Evolutionary conservation across 257 asterid genomes (phyloP).

Genomic region (Sherardia arvensis): DNA sequence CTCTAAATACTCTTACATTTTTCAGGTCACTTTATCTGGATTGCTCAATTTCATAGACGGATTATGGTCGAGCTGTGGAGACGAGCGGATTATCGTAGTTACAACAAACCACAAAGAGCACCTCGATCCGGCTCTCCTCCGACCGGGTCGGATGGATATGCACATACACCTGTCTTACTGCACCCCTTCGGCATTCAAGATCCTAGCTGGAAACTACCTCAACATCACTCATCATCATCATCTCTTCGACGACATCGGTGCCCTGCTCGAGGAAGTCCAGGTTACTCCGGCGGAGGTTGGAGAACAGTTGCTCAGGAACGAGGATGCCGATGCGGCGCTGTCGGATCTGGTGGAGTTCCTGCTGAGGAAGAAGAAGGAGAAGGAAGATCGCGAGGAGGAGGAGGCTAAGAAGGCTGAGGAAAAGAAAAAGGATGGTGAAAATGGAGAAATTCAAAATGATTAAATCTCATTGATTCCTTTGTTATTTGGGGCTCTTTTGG

Average conservation of each 20-base stretch:
- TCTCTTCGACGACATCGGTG: slow-evolving; percentile 3
- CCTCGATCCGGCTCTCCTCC: slow-evolving; percentile 26
- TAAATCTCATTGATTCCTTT: too few species aligned
- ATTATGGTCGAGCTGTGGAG: slow-evolving; percentile 44
- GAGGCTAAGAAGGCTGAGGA: slow-evolving; percentile 2
- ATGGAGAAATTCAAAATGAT: neutral
- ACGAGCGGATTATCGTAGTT: slow-evolving; percentile 33
- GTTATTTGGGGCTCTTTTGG: too few species aligned
- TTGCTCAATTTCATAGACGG: slow-evolving; percentile 42
- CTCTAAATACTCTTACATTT: too few species aligned
- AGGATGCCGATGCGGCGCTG: slow-evolving; percentile 15
- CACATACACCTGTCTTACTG: slow-evolving; percentile 37
- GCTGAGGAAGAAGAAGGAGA: slow-evolving; percentile 15
- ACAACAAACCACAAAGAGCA: slow-evolving; percentile 33
- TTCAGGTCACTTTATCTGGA: slow-evolving; percentile 32
- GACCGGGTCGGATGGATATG: slow-evolving; percentile 41
- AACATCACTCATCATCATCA: slow-evolving; percentile 16
- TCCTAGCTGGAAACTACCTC: slow-evolving; percentile 21
- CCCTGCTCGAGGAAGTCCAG: slow-evolving; percentile 15
- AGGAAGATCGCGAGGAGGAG: slow-evolving; percentile 13
- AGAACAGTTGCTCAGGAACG: slow-evolving; percentile 30
- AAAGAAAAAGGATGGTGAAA: slow-evolving; percentile 4
- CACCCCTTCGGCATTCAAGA: slow-evolving; percentile 25
- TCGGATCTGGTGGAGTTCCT: slow-evolving; percentile 19
- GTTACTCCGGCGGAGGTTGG: slow-evolving; percentile 40